phyloP scores from a whole-genome alignment of 768 basidiomycete genomes.

The Suillus subluteus region DNA sequence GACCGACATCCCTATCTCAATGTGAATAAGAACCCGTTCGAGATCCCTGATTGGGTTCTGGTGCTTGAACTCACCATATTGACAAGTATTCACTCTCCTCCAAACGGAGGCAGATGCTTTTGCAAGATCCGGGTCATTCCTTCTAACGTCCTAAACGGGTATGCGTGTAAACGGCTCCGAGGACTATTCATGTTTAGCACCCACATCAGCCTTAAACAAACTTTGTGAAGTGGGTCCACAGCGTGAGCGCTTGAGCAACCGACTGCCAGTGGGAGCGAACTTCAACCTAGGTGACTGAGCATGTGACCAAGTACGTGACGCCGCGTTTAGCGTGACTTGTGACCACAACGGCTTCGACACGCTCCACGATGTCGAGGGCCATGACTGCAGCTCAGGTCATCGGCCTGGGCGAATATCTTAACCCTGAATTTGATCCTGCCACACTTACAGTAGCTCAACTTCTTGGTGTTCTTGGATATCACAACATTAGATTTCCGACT shows the following conservation, averaged over 20 bases:
- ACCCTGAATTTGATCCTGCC: constrained; percentile 74
- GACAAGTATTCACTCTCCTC: neutral
- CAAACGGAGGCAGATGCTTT: neutral
- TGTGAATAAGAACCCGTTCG: neutral
- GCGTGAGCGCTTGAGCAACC: too few relatives aligned
- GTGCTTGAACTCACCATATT: neutral
- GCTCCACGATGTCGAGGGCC: constrained; percentile 62
- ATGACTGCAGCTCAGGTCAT: constrained; percentile 81
- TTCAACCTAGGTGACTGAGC: constrained; percentile 7
- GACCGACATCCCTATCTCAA: neutral
- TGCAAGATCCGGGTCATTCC: neutral
- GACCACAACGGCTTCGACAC: constrained; percentile 3
- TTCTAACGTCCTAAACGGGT: neutral
- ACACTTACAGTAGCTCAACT: constrained; percentile 81
- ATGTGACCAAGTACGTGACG: constrained; percentile 28
- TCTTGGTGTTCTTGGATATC: constrained; percentile 75
- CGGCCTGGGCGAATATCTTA: constrained; percentile 73
- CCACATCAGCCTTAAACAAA: neutral
- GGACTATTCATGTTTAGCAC: neutral
- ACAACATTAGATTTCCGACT: constrained; percentile 73
- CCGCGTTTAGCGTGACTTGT: constrained; percentile 10
- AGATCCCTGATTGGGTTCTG: neutral
- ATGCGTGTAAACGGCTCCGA: neutral
- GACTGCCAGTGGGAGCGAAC: too few relatives aligned
- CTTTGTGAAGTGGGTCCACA: neutral